These are phyloP conservation scores for Plantago coronopus DNA, from an alignment of 305 asterid genomes.

Conservation along the genomic window DNA sequence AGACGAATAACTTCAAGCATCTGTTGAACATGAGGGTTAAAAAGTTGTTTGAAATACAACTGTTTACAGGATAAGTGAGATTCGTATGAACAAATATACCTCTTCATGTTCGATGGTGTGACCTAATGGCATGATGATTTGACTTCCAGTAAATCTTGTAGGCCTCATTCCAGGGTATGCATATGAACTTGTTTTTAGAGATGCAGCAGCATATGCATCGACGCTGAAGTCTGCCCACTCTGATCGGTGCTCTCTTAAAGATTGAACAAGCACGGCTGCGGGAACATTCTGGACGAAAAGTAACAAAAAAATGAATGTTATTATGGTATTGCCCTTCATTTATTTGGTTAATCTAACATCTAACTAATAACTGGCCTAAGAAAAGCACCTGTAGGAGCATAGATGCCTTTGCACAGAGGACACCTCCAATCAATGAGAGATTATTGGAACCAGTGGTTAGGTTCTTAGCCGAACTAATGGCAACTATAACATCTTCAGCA, in stretches of 20 bases:
- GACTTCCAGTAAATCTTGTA: conserved; percentile 87
- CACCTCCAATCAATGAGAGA: conserved; percentile 58
- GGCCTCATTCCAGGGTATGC: conserved; percentile 79
- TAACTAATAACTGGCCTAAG: not conserved
- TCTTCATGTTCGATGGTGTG: conserved; percentile 91
- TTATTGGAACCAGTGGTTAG: conserved; percentile 35
- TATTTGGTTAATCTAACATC: not conserved
- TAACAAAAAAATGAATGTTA: no score
- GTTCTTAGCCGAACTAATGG: conserved; percentile 57
- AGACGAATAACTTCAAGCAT: conserved; percentile 88
- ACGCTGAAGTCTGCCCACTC: conserved; percentile 96
- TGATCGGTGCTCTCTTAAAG: conserved; percentile 87
- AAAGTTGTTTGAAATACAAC: no score
- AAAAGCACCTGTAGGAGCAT: conserved; percentile 78
- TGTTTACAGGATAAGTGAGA: not conserved
- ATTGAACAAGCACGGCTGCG: conserved; percentile 78
- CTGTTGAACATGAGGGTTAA: conserved; percentile 25
- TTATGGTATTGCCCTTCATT: no score
- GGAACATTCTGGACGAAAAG: conserved; percentile 63
- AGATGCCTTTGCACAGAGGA: conserved; percentile 90
- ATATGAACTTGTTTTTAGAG: conserved; percentile 60
- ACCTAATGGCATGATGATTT: conserved; percentile 87
- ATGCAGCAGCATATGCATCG: conserved; percentile 76
- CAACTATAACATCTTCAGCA: conserved; percentile 73
- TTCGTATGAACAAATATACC: conserved; percentile 30